Percentiles rank a stretch among this genome's conserved stretches.
phyloP scores from a whole-genome alignment of 2,329 filamentous ascomycete species.

The Arthroderma sp. region DNA sequence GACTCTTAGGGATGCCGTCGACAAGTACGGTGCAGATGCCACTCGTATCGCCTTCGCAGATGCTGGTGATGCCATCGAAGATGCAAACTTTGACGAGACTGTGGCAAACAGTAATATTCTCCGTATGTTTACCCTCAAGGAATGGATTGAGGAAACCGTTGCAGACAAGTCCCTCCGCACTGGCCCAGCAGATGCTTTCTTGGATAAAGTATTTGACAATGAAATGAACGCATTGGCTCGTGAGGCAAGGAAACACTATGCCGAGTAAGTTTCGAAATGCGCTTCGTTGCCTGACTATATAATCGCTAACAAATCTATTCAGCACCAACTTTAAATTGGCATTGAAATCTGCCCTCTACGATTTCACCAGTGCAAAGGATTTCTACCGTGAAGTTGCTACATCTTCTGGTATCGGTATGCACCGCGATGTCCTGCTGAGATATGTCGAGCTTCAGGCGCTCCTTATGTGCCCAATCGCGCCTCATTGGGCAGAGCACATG shows the following conservation, averaged over 20 bases:
- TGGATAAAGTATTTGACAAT: constrained; percentile 83
- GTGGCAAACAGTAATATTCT: constrained; percentile 88
- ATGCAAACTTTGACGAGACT: constrained; percentile 94
- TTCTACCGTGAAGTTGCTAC: constrained; percentile 76
- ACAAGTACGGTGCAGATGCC: constrained; percentile 91
- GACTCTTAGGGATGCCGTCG: constrained; percentile 70
- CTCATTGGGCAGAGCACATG: constrained; percentile 89
- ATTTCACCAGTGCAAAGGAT: constrained; percentile 78
- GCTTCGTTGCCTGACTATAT: background rate
- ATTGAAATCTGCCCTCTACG: constrained; percentile 78
- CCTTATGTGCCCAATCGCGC: constrained; percentile 69
- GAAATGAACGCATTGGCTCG: constrained; percentile 77
- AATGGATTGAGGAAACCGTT: constrained; percentile 83
- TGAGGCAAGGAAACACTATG: constrained; percentile 68
- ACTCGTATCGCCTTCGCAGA: constrained; percentile 84
- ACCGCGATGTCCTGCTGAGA: constrained; percentile 62
- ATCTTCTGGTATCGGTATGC: constrained; percentile 71
- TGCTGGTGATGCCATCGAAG: constrained; percentile 83
- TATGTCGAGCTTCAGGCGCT: constrained; percentile 83
- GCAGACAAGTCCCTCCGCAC: constrained; percentile 63
- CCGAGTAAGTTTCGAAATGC: constrained; percentile 38
- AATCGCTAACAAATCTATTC: constrained; percentile 8
- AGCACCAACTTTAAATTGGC: constrained; percentile 71
- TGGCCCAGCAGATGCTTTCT: constrained; percentile 64
- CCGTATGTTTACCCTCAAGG: constrained; percentile 66